Base-by-base conservation (phyloP, 2,329 filamentous ascomycete genomes). In the Phialocephala sp. region DNA sequence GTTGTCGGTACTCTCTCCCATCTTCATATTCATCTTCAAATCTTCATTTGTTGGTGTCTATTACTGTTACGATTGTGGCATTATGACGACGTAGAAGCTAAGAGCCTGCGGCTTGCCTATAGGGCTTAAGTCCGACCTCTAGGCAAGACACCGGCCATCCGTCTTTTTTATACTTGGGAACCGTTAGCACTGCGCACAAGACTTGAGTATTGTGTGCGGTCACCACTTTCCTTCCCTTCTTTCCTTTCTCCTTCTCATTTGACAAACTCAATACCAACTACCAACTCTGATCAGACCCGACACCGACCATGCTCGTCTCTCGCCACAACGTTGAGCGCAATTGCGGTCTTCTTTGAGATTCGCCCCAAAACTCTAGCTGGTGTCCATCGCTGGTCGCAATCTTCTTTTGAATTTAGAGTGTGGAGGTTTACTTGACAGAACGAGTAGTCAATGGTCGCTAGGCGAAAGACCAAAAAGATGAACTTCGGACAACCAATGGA, bases 111-210 rank as follows among this genome's bases (percentile, higher is more conserved):
- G 22, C 50, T 54, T 32, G 50, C 50, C 50, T 54, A 12, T 27
- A 54, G 32, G 27, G 24, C 22, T 8, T 12, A 54, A 54, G 24
- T 8, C 24, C 22, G 11, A 18, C 4, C n/a, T 18, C 47, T 50
- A 22, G 45, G 20, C 45, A 20, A 32, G 27, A 32, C 27, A 50
- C 45, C 45, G 45, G 50, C 11, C 50, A 32, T 35, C 50, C 50
- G 24, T 20, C 50, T 54, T 54, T 54, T 54, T 35, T 24, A 54
- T 54, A 54, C 50, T 54, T 54, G 11, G 50, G 27, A 15, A 14
- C 22, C 27, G 18, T n/a, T 54, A 54, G 50, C 50, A 27, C 50
- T 35, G 5, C 50, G 14, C 50, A 54, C 24, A 54, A 11, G 43
- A 47, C 43, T 35, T 15, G 22, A 54, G 24, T 14, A 11, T n/a